Conservation (phyloP, 257 asterid species). For the Plantago elongata region DNA sequence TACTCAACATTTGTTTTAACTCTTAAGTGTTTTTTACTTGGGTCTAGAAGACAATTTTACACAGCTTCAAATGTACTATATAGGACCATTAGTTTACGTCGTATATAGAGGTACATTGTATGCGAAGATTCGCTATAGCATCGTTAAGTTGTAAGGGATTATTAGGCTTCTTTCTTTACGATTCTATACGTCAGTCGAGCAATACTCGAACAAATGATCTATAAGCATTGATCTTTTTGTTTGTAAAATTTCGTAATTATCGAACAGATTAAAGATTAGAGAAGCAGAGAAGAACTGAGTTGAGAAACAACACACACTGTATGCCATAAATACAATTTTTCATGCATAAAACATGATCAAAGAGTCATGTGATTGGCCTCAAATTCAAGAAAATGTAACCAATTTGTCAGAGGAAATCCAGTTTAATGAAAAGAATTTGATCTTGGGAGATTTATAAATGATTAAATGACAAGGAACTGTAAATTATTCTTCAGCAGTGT, state of each 20-base stretch:
- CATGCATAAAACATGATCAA: not conserved
- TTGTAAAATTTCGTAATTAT: not conserved
- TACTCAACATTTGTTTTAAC: conserved; percentile 14
- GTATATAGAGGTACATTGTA: no score
- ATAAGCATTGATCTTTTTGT: not conserved
- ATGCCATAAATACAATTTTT: not conserved
- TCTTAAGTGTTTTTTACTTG: no score
- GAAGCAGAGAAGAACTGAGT: no score
- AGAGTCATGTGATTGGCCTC: not conserved
- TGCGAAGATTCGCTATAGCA: no score
- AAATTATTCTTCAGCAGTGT: not conserved
- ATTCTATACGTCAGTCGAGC: not conserved
- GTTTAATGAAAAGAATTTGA: not conserved
- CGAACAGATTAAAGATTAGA: not conserved
- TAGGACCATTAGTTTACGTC: no score
- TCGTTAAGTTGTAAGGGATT: no score
- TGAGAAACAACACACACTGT: conserved; percentile 9
- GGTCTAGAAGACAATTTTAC: no score
- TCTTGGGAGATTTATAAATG: no score
- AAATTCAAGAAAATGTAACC: not conserved
- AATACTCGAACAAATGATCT: not conserved
- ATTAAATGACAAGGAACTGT: not conserved
- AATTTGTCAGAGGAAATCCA: not conserved
- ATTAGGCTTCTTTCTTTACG: not conserved
- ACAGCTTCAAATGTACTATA: no score